Evolutionary conservation across 1,284 basidiomycete species (phyloP), one percentile per base, ranked within the genome.

Genomic region (Singerocomus rubriflavus): DNA sequence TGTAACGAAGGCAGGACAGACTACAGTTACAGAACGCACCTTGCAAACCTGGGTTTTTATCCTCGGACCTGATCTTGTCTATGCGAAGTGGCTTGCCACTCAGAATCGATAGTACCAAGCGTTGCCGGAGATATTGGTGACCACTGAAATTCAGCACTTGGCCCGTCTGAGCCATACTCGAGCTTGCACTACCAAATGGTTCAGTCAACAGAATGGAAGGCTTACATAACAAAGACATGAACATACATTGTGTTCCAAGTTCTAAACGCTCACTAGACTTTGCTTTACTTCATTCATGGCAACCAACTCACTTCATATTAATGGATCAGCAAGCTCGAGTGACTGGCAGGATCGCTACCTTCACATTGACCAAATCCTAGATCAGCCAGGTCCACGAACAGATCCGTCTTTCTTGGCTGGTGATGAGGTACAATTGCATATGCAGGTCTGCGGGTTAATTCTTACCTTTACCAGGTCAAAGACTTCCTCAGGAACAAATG

Each of bases 31-130:
- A 37, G 16, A 29, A 54, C 73, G 45, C 54, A 91, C 91, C 90
- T 78, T 88, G 77, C 27, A 99, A 73, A 69, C 97, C 97, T 33
- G 97, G 96, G 66, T 97, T 88, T 60, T 93, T 91, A 71, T 97
- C 92, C 46, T 95, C 86, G 1, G 92, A 77, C 13, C 97, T 84
- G 57, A 99, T 98, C 62, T 82, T 85, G 65, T 96, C 90, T 48
- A 99, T 91, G 52, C 85, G 81, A 10, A 98, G 81, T 16, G 90
- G 77, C 57, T 91, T 90, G 46, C 94, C 93, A 36, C 92, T 93
- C 34, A 99, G 77, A 13, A 98, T 77, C 1, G 92, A 90, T 6
- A 99, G 79, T 0, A 95, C 84, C 4, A 99, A 75, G 13, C 96
- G 86, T 59, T 90, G 85, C 17, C 96, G 81, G 32, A 99, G 77